Evolutionary conservation across 2,329 filamentous ascomycete species (phyloP).

Genomic region (Fusarium succisae): DNA sequence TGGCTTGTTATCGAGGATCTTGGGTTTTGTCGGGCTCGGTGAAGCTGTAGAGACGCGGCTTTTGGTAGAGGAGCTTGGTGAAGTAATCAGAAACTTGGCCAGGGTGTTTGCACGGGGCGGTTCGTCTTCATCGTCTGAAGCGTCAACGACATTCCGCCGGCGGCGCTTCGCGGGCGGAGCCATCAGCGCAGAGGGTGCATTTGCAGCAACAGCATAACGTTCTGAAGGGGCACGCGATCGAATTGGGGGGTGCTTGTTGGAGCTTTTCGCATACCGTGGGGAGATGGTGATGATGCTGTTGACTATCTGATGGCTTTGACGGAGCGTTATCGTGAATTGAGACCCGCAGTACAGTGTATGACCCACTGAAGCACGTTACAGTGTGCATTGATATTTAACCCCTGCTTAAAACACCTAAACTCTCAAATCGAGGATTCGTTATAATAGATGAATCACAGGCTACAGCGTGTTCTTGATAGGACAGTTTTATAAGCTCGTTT

Average conservation of each 20-base stretch:
- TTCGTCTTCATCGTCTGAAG: slow-evolving; percentile 62
- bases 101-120: slow-evolving; percentile 56
- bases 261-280: neutral
- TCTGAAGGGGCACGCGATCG: slow-evolving; percentile 12
- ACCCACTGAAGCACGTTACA: neutral
- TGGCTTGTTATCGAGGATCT: slow-evolving; percentile 25
- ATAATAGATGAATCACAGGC: neutral
- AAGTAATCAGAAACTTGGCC: slow-evolving; percentile 63
- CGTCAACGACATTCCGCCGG: slow-evolving; percentile 64
- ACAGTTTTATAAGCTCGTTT: neutral
- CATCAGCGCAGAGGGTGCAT: slow-evolving; percentile 56
- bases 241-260: neutral
- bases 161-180: slow-evolving; percentile 67
- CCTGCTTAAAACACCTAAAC: neutral
- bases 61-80: slow-evolving; percentile 55
- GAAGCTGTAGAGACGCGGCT: slow-evolving; percentile 47
- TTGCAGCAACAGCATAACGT: slow-evolving; percentile 38
- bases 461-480: neutral
- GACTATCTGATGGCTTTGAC: slow-evolving; percentile 30
- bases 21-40: slow-evolving; percentile 54
- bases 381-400: neutral
- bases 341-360: slow-evolving; percentile 19
- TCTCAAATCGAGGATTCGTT: neutral
- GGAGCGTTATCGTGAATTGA: slow-evolving; percentile 27
- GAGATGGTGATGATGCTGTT: slow-evolving; percentile 28